Evolutionary conservation across 1,284 basidiomycete genomes (phyloP).

Genomic region (Rhodotorula sp.): DNA sequence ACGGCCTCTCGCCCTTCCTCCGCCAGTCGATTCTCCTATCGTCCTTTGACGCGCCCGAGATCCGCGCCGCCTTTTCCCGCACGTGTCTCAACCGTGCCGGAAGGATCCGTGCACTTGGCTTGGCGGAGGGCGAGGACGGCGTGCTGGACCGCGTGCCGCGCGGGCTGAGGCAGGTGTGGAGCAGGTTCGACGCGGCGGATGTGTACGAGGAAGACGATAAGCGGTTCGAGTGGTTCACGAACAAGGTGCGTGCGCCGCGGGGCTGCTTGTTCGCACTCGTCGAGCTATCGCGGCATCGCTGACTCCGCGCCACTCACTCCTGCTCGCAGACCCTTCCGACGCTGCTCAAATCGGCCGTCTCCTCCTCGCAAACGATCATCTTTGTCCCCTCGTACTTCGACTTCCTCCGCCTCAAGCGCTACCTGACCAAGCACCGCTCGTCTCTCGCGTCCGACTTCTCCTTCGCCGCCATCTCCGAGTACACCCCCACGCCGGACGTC

Average conservation of each 20-base stretch:
- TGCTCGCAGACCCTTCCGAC: conserved; percentile 67
- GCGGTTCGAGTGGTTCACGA: conserved; percentile 82
- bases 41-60: conserved; percentile 86
- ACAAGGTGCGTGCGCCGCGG: conserved; percentile 65
- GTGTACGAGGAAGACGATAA: conserved; percentile 80
- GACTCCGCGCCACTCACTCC: not conserved
- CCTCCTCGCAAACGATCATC: conserved; percentile 81
- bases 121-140: conserved; percentile 58
- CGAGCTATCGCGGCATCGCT: too few relatives aligned
- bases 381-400: conserved; percentile 96
- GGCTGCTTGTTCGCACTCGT: not conserved
- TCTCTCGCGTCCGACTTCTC: conserved; percentile 58
- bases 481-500: conserved; percentile 90
- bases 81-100: conserved; percentile 80
- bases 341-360: conserved; percentile 85
- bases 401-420: conserved; percentile 86
- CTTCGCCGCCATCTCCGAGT: conserved; percentile 89
- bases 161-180: conserved; percentile 78
- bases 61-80: conserved; percentile 72
- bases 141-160: conserved; percentile 66
- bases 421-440: conserved; percentile 66
- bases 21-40: conserved; percentile 90
- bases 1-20: conserved; percentile 78
- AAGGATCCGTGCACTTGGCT: conserved; percentile 57
- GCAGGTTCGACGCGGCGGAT: conserved; percentile 70